Base-by-base conservation (phyloP, 179 eudicot species). In the Corrigiola litoralis region DNA sequence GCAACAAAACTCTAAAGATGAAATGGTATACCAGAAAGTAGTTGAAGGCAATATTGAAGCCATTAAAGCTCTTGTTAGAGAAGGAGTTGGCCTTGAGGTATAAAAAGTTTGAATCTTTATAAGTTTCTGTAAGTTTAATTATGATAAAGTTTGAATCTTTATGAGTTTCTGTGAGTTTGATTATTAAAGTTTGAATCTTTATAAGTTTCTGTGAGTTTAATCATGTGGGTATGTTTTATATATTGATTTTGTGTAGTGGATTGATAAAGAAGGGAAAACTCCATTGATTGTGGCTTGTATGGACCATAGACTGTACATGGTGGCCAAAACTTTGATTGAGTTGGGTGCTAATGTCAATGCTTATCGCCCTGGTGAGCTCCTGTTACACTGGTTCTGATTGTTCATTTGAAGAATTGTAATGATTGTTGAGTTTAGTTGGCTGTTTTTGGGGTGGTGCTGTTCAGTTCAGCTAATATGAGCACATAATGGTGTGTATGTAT, bases 331-430 rank as follows among this genome's bases (percentile, higher is more conserved):
- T 40, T 82, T 94, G 68, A 85, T 94, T 20, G 99, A 94, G 63
- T 68, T 90, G 88, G 99, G 99, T 74, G 96, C 99, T 28, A 88
- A 94, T 79, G 80, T 90, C 32, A 86, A 88, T 79, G 95, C 94
- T 0, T 94, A 84, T 54, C 95, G 96, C 25, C 89, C 89, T 27
- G 99, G 99, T 94, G 71, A 62, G 79, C 24, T 31, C 31, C 9
- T 57, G 11, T 28, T 0, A n/a, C n/a, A n/a, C n/a, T n/a, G n/a
- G n/a, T 13, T 7, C 28, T 10, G 7, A 1, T 54, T 14, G 23
- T 13, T 5, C 2, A 4, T 6, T 7, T 8, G 58, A 16, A 32
- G 11, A 16, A 7, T 29, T 53, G 16, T n/a, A n/a, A n/a, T 28
- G 25, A 4, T 18, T 12, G 17, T 27, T 14, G 8, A 47, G 16